These are phyloP conservation scores for Williopsis jadinii DNA, from an alignment of 1,139 yeast genomes.

Conservation along the genomic window DNA sequence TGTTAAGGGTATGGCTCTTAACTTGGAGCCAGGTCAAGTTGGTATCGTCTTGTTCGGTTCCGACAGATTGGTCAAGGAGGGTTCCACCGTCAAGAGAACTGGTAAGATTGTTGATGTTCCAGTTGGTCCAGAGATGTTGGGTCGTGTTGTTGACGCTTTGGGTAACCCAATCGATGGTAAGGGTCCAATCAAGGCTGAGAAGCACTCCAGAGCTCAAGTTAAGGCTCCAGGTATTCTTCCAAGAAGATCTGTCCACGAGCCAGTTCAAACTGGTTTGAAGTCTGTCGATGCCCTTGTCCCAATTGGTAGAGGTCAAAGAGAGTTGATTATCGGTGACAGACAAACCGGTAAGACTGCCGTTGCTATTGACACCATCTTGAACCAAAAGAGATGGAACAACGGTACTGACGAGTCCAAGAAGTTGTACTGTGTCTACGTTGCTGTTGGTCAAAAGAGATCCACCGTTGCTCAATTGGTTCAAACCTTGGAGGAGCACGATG, in stretches of 20 bases:
- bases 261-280: conserved; percentile 99
- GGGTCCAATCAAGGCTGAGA: conserved; percentile 91
- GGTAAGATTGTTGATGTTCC: conserved; percentile 99
- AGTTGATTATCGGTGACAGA: conserved; percentile 99
- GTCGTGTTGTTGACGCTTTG: conserved; percentile 99
- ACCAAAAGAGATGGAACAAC: conserved; percentile 98
- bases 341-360: conserved; percentile 99
- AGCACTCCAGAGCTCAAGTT: conserved; percentile 92
- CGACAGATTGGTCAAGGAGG: conserved; percentile 97
- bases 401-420: conserved; percentile 94
- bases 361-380: conserved; percentile 95
- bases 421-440: conserved; percentile 99
- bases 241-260: conserved; percentile 97
- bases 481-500: conserved; percentile 97
- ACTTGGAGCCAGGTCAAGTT: conserved; percentile 99
- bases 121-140: conserved; percentile 96
- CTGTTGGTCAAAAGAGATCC: conserved; percentile 99
- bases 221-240: conserved; percentile 99
- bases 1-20: conserved; percentile 99
- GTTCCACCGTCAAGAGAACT: conserved; percentile 99
- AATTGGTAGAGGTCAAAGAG: conserved; percentile 99
- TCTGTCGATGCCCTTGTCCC: conserved; percentile 99
- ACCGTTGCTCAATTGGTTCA: conserved; percentile 99
- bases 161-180: conserved; percentile 99
- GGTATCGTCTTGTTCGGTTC: conserved; percentile 99